These are phyloP conservation scores for Nannizzia gypsea DNA, from an alignment of 2,329 filamentous ascomycete genomes.

Conservation along the genomic window DNA sequence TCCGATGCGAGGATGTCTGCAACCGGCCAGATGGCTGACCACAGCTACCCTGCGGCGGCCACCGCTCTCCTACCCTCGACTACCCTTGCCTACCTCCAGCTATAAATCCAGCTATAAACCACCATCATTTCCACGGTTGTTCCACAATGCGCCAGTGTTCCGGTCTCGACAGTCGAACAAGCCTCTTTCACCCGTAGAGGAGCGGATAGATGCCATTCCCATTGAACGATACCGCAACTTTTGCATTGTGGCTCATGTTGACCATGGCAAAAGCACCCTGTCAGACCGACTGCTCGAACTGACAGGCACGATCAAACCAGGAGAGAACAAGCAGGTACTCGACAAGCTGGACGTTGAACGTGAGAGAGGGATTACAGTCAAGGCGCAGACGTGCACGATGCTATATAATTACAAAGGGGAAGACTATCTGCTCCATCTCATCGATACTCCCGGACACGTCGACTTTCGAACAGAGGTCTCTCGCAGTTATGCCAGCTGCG, in stretches of 20 bases:
- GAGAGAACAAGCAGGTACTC: constrained; percentile 84
- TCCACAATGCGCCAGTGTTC: constrained; percentile 20
- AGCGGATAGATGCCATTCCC: constrained; percentile 42
- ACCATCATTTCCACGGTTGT: constrained; percentile 18
- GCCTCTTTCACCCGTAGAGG: constrained; percentile 43
- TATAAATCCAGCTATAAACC: constrained; percentile 17
- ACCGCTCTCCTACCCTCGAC: constrained; percentile 21
- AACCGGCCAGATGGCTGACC: constrained; percentile 36
- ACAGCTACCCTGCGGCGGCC: constrained; percentile 26
- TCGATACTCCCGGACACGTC: constrained; percentile 94
- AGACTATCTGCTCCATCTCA: constrained; percentile 87
- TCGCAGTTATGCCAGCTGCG: constrained; percentile 89
- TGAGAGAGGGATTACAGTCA: constrained; percentile 93
- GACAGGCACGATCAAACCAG: constrained; percentile 81
- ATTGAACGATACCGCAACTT: constrained; percentile 66
- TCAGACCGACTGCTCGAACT: constrained; percentile 85
- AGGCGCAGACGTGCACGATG: constrained; percentile 98
- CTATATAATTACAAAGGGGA: constrained; percentile 74
- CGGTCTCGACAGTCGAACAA: constrained; percentile 17
- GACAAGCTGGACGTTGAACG: constrained; percentile 96
- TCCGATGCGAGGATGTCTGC: constrained; percentile 39
- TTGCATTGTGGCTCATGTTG: constrained; percentile 96
- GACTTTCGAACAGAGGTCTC: constrained; percentile 96
- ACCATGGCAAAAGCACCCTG: constrained; percentile 95
- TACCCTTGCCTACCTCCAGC: constrained; percentile 16